Base-by-base conservation (phyloP, 106 monocot genomes). In the Triglochin maritima region DNA sequence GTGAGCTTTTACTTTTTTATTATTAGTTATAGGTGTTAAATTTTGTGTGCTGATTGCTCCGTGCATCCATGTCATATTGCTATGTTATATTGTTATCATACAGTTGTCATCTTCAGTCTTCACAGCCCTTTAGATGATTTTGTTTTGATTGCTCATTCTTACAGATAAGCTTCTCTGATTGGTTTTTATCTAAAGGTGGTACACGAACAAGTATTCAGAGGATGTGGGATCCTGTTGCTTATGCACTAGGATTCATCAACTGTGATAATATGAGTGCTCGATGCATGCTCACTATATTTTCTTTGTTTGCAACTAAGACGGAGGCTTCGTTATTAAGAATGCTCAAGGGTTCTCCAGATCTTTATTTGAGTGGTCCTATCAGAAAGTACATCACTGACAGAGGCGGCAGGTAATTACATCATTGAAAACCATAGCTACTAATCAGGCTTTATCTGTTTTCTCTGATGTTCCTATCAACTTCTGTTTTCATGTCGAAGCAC, bases 191-290 rank as follows among this genome's bases (percentile, higher is more conserved):
- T 48, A 96, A 90, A 91, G 95, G 95, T 67, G 95, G 95, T 41
- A 96, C 90, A 44, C 95, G 95, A n/a, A 70, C 17, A 56, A 95
- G 95, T 73, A 95, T 95, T 62, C 72, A 77, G 41, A 83, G 87
- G 64, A 87, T 96, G 95, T 96, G 95, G 95, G 95, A 96, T 78
- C 95, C 95, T 46, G 95, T 96, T 80, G 95, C 95, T 53, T 90
- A 86, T 82, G 95, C 95, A 49, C 87, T 96, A 66, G 95, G 95
- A 51, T 96, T 96, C 72, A 90, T 96, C 56, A 86, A 96, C 68
- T 90, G 95, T 78, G 90, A 96, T 73, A 96, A 90, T 68, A 96
- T 96, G 15, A 90, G 95, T 75, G 95, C 95, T 10, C 85, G 95
- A 2, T 96, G 95, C 64, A 96, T 96, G 95, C 87, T 96, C 64